Conservation (phyloP, 1,139 yeast genomes). For the Taphrina wiesneri region DNA sequence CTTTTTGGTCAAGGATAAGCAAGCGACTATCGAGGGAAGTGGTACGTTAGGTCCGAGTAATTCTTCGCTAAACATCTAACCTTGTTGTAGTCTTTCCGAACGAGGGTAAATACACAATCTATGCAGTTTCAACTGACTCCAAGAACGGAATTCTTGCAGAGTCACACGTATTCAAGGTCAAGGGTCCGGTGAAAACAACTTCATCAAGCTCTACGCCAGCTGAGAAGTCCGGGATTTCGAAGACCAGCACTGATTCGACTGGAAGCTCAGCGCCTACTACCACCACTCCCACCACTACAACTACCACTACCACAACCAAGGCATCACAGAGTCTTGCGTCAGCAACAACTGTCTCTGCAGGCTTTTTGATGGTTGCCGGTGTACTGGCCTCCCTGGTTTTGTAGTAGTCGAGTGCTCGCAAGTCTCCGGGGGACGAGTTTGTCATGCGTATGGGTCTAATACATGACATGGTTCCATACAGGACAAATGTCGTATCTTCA, state of each 20-base stretch:
- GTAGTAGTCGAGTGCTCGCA: not conserved
- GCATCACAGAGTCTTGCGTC: not conserved
- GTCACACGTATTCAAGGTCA: slow-evolving; percentile 1
- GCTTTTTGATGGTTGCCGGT: not conserved
- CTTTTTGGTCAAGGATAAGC: not conserved
- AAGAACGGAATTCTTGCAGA: slow-evolving; percentile 1
- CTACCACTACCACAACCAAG: not conserved
- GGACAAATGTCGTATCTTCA: no score
- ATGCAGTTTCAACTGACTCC: not conserved
- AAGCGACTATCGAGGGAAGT: not conserved
- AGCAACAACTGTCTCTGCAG: not conserved
- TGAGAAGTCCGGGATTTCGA: not conserved
- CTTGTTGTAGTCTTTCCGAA: not conserved
- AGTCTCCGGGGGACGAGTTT: no score
- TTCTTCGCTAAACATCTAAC: not conserved
- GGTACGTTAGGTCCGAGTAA: not conserved
- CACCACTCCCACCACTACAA: not conserved
- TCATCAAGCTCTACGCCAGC: not conserved
- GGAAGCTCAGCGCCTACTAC: not conserved
- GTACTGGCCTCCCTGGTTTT: not conserved
- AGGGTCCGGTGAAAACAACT: not conserved
- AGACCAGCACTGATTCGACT: not conserved
- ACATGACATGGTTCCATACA: no score
- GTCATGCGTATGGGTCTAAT: no score
- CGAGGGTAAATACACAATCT: slow-evolving; percentile 11